A percentile compares a stretch with the other conserved stretches of the same genome.
Conservation (phyloP, 108 stramenopile species). For the Phaeodactylum tricornutum region DNA sequence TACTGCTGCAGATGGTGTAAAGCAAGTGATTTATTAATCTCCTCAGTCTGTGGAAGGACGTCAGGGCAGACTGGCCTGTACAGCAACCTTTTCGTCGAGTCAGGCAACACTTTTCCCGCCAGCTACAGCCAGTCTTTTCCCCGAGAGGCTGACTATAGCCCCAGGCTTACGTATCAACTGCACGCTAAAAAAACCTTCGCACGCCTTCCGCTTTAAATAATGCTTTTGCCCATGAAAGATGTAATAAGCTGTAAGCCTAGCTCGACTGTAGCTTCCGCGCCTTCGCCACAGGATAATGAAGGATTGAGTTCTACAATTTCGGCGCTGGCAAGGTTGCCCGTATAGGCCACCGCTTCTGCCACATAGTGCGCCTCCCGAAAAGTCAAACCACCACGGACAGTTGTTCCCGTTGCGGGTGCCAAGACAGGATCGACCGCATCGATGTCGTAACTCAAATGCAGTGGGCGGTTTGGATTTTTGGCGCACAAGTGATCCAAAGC, state of each 20-base stretch:
- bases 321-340: slow-evolving; percentile 86
- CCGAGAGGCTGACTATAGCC: no score
- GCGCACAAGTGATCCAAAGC: slow-evolving; percentile 81
- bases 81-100: no score
- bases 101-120: no score
- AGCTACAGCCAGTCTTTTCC: no score
- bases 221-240: slow-evolving; percentile 75
- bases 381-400: slow-evolving; percentile 94
- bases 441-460: slow-evolving; percentile 93
- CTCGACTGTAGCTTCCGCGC: slow-evolving; percentile 78
- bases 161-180: no score
- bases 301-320: slow-evolving; percentile 98
- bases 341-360: slow-evolving; percentile 81
- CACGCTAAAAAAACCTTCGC: no score
- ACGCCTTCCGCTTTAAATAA: slow-evolving; percentile 60
- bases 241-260: slow-evolving; percentile 70
- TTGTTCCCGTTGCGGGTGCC: slow-evolving; percentile 98
- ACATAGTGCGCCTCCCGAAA: slow-evolving; percentile 98
- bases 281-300: slow-evolving; percentile 60
- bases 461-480: slow-evolving; percentile 56
- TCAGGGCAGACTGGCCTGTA: no score
- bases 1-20: no score
- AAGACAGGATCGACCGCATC: slow-evolving; percentile 93
- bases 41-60: no score
- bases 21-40: no score